Percentiles rank a stretch among this genome's conserved stretches.
phyloP scores from a whole-genome alignment of 2,329 filamentous ascomycete species.

The Microascus cirrosus region DNA sequence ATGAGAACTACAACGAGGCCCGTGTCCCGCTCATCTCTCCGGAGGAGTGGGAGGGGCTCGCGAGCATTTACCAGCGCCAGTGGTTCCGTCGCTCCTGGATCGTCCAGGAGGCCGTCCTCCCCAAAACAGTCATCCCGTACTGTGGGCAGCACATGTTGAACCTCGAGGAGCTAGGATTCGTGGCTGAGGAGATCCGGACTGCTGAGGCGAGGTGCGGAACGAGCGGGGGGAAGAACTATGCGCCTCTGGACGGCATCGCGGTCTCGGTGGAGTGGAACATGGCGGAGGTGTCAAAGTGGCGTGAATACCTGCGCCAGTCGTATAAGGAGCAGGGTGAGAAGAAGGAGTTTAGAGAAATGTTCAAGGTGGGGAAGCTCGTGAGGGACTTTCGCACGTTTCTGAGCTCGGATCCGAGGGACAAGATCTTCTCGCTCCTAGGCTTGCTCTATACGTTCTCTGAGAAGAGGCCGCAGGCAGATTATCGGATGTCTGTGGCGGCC shows the following conservation, averaged over 20 bases:
- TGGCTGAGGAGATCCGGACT: neutral
- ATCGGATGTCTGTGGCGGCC: conserved; percentile 10
- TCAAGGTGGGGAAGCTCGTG: conserved; percentile 9
- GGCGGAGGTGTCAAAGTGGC: neutral
- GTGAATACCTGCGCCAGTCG: conserved; percentile 13
- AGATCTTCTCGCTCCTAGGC: conserved; percentile 11
- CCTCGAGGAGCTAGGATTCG: conserved; percentile 9
- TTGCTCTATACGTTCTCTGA: conserved; percentile 12
- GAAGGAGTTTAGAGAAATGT: conserved; percentile 6
- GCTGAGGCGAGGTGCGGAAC: conserved; percentile 9
- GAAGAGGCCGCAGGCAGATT: conserved; percentile 9
- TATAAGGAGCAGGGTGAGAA: conserved; percentile 6
- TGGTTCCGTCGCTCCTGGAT: conserved; percentile 6
- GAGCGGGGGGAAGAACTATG: conserved; percentile 10
- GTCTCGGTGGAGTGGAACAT: conserved; percentile 10
- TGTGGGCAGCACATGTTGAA: conserved; percentile 9
- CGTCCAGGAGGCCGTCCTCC: conserved; percentile 1
- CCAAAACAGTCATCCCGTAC: conserved; percentile 12
- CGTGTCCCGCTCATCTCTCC: conserved; percentile 10
- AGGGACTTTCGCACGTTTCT: conserved; percentile 11
- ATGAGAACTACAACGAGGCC: conserved; percentile 10
- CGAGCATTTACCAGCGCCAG: conserved; percentile 13
- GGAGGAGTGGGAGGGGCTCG: conserved; percentile 11
- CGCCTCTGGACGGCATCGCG: conserved; percentile 9
- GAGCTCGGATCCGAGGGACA: neutral